phyloP scores from a whole-genome alignment of 257 asterid genomes.

The Coffea canephora region DNA sequence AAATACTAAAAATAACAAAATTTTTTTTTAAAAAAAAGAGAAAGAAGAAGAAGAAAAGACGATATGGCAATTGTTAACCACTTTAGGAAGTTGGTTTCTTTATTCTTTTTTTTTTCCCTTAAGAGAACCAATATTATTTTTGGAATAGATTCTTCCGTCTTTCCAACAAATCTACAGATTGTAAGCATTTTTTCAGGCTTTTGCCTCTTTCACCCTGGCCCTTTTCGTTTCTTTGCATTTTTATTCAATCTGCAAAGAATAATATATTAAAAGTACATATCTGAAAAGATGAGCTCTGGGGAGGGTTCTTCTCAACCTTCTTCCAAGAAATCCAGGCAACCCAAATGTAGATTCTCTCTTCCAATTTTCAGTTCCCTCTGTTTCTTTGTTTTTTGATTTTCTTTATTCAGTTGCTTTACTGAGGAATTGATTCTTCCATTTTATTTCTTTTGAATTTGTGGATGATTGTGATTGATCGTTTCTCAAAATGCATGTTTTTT shows the following conservation, averaged over 20 bases:
- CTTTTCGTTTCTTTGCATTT: conserved; percentile 3
- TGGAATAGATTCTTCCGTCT: too few relatives aligned
- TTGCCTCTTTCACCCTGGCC: background rate
- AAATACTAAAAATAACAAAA: too few relatives aligned
- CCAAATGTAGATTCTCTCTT: conserved; percentile 29
- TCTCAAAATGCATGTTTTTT: background rate
- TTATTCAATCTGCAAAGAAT: background rate
- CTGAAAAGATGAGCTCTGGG: conserved; percentile 29
- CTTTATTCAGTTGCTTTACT: background rate
- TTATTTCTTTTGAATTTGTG: background rate
- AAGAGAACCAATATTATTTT: too few relatives aligned
- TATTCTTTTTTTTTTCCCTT: too few relatives aligned
- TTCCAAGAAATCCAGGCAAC: conserved; percentile 33
- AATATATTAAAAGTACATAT: background rate
- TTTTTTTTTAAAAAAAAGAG: too few relatives aligned
- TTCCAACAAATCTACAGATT: background rate
- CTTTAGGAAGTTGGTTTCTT: too few relatives aligned
- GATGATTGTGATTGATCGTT: background rate
- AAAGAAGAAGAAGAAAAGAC: too few relatives aligned
- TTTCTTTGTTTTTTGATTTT: background rate
- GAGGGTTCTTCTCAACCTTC: conserved; percentile 30
- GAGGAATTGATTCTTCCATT: background rate
- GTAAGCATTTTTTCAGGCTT: background rate
- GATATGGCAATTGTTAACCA: too few relatives aligned
- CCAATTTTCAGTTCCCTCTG: background rate